Percentiles rank a stretch among this genome's conserved stretches.
These are phyloP conservation scores for Emericellopsis atlantica DNA, from an alignment of 2,329 filamentous ascomycete species.

Conservation along the genomic window DNA sequence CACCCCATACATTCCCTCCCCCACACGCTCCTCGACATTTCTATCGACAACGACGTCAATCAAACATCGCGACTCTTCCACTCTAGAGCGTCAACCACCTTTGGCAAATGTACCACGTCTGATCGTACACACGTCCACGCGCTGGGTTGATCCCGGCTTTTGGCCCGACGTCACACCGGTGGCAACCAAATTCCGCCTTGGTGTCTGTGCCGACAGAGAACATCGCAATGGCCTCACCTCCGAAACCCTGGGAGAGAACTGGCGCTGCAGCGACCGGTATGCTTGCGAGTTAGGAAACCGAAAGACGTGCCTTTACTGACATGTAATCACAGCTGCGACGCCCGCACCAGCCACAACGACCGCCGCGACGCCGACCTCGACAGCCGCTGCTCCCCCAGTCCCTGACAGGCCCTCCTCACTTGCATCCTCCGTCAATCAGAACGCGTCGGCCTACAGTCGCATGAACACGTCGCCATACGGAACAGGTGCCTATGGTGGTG, in stretches of 20 bases:
- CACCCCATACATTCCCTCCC: no score
- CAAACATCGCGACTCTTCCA: no score
- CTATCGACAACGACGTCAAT: no score
- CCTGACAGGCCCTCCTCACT: slow-evolving; percentile 74
- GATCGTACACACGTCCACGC: no score
- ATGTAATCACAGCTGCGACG: slow-evolving; percentile 22
- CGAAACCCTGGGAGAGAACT: slow-evolving; percentile 91
- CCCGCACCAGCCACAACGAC: slow-evolving; percentile 25
- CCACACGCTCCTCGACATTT: no score
- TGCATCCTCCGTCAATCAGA: slow-evolving; percentile 71
- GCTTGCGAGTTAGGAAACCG: neutral
- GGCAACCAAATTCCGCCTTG: neutral
- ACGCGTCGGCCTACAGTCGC: slow-evolving; percentile 68
- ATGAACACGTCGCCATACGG: slow-evolving; percentile 33
- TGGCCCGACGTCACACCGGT: neutral
- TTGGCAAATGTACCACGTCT: no score
- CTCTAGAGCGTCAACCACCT: neutral
- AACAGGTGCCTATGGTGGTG: slow-evolving; percentile 23
- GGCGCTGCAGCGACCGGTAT: slow-evolving; percentile 30
- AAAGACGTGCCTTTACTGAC: slow-evolving; percentile 24
- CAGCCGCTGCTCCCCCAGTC: slow-evolving; percentile 48
- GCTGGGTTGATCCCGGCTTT: no score
- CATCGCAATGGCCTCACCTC: slow-evolving; percentile 59
- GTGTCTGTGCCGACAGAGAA: neutral
- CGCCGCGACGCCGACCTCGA: slow-evolving; percentile 17